Evolutionary conservation across 2,329 filamentous ascomycete genomes (phyloP).

Genomic region (Trichoderma breve): DNA sequence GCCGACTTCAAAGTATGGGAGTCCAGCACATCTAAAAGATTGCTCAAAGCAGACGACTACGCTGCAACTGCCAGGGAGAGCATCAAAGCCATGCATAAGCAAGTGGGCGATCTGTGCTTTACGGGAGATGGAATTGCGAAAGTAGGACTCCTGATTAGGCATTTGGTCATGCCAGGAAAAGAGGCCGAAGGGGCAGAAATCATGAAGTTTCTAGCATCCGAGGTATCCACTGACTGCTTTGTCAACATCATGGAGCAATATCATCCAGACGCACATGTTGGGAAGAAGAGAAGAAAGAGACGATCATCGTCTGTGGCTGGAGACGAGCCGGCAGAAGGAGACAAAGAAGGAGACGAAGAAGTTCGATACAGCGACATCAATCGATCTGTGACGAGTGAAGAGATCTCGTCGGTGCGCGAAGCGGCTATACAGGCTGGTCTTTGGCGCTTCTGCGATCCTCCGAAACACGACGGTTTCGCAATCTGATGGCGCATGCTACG

Average conservation of each 20-base stretch:
- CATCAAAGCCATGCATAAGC: slow-evolving; percentile 74
- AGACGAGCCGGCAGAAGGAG: slow-evolving; percentile 20
- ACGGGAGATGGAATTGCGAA: slow-evolving; percentile 79
- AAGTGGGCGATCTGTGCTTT: slow-evolving; percentile 82
- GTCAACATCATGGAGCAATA: slow-evolving; percentile 91
- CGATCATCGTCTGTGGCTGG: slow-evolving; percentile 3
- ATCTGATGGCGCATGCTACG: slow-evolving; percentile 35
- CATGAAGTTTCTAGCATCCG: slow-evolving; percentile 70
- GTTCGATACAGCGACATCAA: slow-evolving; percentile 77
- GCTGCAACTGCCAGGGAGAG: slow-evolving; percentile 70
- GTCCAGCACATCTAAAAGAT: slow-evolving; percentile 59
- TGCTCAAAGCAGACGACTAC: slow-evolving; percentile 79
- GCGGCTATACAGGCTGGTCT: slow-evolving; percentile 70
- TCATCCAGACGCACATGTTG: slow-evolving; percentile 75
- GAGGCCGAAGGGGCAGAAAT: slow-evolving; percentile 72
- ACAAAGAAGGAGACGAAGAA: slow-evolving; percentile 33
- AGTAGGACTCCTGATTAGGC: slow-evolving; percentile 70
- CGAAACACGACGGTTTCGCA: slow-evolving; percentile 51
- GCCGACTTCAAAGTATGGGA: slow-evolving; percentile 86
- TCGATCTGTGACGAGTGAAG: slow-evolving; percentile 54
- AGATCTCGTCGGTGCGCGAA: slow-evolving; percentile 63
- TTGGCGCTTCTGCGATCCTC: slow-evolving; percentile 74
- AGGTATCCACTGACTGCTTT: slow-evolving; percentile 73
- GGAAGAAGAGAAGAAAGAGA: slow-evolving; percentile 54
- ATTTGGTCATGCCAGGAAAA: slow-evolving; percentile 82